Percentiles rank a stretch among this genome's conserved stretches.
phyloP scores from a whole-genome alignment of 2,329 filamentous ascomycete genomes.

The Sordariomycetes sp. region DNA sequence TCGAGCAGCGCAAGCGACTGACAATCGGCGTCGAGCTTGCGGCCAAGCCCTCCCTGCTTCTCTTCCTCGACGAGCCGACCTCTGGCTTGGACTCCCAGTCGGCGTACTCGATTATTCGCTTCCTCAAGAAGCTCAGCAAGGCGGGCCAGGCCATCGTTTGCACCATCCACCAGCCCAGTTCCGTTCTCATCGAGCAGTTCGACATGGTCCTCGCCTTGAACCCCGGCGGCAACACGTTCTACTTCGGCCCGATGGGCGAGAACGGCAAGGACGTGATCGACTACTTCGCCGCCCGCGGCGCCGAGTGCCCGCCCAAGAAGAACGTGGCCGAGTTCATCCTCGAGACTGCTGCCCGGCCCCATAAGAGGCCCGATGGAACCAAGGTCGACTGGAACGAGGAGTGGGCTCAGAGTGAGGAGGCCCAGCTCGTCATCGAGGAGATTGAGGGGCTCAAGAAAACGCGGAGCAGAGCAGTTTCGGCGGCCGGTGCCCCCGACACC shows the following conservation, averaged over 20 bases:
- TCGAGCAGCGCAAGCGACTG: conserved; percentile 73
- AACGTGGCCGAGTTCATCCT: conserved; percentile 80
- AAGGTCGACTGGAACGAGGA: conserved; percentile 30
- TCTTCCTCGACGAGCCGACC: conserved; percentile 73
- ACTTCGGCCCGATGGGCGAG: conserved; percentile 53
- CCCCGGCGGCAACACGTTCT: conserved; percentile 59
- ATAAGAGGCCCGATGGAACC: conserved; percentile 28
- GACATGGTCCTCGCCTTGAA: conserved; percentile 63
- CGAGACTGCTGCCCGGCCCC: conserved; percentile 69
- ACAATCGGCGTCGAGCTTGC: conserved; percentile 75
- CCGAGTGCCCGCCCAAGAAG: conserved; percentile 54
- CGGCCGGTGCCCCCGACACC: conserved; percentile 18
- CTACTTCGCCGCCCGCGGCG: conserved; percentile 54
- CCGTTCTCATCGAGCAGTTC: conserved; percentile 67
- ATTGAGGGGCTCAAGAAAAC: neutral
- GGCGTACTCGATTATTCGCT: conserved; percentile 65
- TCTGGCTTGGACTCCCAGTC: conserved; percentile 72
- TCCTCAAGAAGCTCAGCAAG: conserved; percentile 55
- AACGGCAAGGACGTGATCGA: conserved; percentile 26
- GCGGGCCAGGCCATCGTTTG: conserved; percentile 45
- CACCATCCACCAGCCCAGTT: conserved; percentile 74
- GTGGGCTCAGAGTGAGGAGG: neutral
- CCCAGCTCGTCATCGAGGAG: conserved; percentile 3
- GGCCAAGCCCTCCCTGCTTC: conserved; percentile 64
- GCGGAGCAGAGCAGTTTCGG: conserved; percentile 4